These are phyloP conservation scores for Beauveria asiatica DNA, from an alignment of 2,329 filamentous ascomycete species.

Conservation along the genomic window DNA sequence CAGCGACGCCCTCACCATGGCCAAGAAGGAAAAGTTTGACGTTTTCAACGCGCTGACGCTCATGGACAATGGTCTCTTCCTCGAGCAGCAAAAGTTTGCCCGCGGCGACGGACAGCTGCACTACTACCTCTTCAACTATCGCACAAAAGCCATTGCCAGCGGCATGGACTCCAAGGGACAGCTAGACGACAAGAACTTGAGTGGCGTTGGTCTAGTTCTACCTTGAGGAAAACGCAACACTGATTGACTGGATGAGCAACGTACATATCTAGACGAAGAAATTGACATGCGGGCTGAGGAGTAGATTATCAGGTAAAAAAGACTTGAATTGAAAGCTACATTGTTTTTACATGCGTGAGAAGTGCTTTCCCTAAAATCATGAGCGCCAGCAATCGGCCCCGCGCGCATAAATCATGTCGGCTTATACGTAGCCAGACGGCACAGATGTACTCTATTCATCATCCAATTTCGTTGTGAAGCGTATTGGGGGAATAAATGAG, in stretches of 20 bases:
- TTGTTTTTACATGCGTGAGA: background rate
- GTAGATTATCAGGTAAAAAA: background rate
- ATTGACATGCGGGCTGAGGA: background rate
- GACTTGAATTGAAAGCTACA: constrained; percentile 2
- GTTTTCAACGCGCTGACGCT: constrained; percentile 94
- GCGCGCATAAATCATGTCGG: background rate
- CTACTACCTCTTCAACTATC: constrained; percentile 97
- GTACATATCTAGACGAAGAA: background rate
- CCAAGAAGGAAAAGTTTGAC: constrained; percentile 78
- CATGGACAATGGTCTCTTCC: constrained; percentile 88
- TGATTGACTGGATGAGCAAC: background rate
- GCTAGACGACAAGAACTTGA: constrained; percentile 68
- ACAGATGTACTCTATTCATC: background rate
- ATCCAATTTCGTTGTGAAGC: background rate
- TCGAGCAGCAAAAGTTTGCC: constrained; percentile 90
- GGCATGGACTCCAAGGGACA: constrained; percentile 74
- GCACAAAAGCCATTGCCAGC: constrained; percentile 73
- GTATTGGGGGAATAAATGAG: background rate
- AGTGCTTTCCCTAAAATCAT: background rate
- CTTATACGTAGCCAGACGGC: background rate
- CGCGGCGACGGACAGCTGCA: constrained; percentile 90
- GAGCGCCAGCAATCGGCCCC: background rate
- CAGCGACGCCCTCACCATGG: constrained; percentile 72
- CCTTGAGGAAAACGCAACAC: constrained; percentile 26
- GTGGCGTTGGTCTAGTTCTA: constrained; percentile 87